A percentile compares a stretch with the other conserved stretches of the same genome.
Evolutionary conservation across 257 asterid genomes (phyloP).

Genomic region (Solanum acaule): DNA sequence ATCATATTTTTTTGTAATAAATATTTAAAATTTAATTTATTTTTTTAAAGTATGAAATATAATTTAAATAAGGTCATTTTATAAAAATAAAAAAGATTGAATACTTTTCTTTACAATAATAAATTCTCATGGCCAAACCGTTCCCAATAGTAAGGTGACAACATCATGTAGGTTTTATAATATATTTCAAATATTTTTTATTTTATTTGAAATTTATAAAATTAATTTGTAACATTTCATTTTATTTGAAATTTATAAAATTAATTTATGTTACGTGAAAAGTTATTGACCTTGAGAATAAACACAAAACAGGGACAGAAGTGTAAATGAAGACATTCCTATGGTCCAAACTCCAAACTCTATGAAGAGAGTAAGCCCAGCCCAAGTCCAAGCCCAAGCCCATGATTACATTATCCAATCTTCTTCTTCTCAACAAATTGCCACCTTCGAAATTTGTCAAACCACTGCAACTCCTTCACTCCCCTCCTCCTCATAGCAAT

Average conservation of each 20-base stretch:
- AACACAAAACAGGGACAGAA: background rate
- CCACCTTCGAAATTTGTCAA: background rate
- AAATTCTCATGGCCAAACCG: background rate
- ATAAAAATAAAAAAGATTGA: too few relatives aligned
- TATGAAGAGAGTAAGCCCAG: background rate
- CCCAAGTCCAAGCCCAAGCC: background rate
- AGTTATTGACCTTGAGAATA: background rate
- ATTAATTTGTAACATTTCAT: too few relatives aligned
- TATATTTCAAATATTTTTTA: background rate
- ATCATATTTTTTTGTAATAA: background rate
- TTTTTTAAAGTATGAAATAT: too few relatives aligned
- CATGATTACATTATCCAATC: conserved; percentile 1
- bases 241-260: too few relatives aligned
- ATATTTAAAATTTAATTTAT: too few relatives aligned
- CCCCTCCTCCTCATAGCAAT: conserved; percentile 13
- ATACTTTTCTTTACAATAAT: too few relatives aligned
- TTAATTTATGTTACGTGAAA: too few relatives aligned
- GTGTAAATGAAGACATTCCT: background rate
- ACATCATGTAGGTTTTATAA: background rate
- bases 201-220: too few relatives aligned
- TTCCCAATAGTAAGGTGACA: background rate
- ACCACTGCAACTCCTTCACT: background rate
- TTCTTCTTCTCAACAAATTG: background rate
- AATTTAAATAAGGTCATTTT: too few relatives aligned
- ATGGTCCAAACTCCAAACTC: background rate